Percentiles rank a stretch among this genome's conserved stretches.
Conservation (phyloP, 495 filamentous ascomycete species). For the Jackrogersella multiformis region DNA sequence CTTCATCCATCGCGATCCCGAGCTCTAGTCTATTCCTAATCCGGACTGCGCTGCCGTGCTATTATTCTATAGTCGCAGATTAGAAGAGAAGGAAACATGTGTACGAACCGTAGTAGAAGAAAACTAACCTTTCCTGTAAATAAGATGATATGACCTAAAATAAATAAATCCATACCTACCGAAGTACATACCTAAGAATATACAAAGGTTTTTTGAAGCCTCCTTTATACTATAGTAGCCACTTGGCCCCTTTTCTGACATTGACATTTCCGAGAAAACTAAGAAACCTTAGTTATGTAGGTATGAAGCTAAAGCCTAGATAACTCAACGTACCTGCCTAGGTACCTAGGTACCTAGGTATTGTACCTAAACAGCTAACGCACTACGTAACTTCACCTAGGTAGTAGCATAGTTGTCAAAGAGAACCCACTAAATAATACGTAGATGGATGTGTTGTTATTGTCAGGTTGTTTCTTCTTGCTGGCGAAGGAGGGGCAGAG, state of each 20-base stretch:
- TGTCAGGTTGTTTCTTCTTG: not conserved
- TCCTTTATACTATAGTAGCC: no score
- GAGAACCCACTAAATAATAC: not conserved
- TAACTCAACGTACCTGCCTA: no score
- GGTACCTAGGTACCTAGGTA: no score
- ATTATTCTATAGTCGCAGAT: not conserved
- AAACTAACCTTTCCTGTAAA: not conserved
- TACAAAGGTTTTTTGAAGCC: not conserved
- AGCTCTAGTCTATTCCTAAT: conserved; percentile 20
- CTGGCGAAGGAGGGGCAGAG: conserved; percentile 11
- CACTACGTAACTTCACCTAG: not conserved
- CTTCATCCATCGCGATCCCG: not conserved
- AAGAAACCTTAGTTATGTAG: no score
- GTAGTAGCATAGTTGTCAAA: not conserved
- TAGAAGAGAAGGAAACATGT: not conserved
- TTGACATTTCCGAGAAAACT: not conserved
- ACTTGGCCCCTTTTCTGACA: not conserved
- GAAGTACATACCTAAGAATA: no score
- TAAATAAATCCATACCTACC: no score
- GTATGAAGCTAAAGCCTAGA: no score
- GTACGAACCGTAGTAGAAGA: not conserved
- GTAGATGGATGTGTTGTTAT: conserved; percentile 10
- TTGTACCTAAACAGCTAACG: not conserved
- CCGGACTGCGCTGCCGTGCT: not conserved
- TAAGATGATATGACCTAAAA: not conserved